Base-by-base conservation (phyloP, 306 rosid species). In the Purshia tridentata region DNA sequence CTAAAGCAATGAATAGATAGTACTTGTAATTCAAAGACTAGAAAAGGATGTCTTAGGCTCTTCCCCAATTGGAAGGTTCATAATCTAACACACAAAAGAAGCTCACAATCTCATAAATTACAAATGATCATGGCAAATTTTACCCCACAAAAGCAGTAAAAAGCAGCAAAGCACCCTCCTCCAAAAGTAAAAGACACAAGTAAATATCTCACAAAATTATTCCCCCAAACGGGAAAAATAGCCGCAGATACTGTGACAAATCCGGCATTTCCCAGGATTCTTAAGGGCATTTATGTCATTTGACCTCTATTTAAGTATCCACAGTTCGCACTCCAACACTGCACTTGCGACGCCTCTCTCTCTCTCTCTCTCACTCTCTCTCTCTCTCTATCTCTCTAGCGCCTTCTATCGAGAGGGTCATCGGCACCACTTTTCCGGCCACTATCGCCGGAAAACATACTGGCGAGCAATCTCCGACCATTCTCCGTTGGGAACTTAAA, bases 261-360 rank as follows among this genome's bases (percentile, higher is more conserved):
- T 72, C 57, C 20, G 59, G 46, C 47, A 7, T 29, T n/a, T 58
- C 40, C 1, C 1, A n/a, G 0, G 13, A 16, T 35, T 0, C 0
- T 0, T 0, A 10, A 47, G 67, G 76, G 61, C 42, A 4, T 1
- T 61, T 39, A 2, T 61, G 66, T 61, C 6, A 35, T 61, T 61
- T 40, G 6, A 0, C 6, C 0, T 37, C 7, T 8, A 15, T 4
- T 37, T 39, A 39, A 61, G 66, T 39, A 39, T 16, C 68, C 73
- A 65, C 80, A 77, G 75, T 80, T 80, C 89, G 80, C 78, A 77
- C 84, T 69, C 84, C 85, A 72, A 76, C 81, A 75, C 73, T 74
- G 77, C 84, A 73, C 59, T 74, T 70, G 80, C 77, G 4, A 7
- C 75, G 80, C 82, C 84, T 80, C 86, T 52, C 74, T 67, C 61